Conservation (phyloP, 2,329 filamentous ascomycete species). For the Fusarium compactum region DNA sequence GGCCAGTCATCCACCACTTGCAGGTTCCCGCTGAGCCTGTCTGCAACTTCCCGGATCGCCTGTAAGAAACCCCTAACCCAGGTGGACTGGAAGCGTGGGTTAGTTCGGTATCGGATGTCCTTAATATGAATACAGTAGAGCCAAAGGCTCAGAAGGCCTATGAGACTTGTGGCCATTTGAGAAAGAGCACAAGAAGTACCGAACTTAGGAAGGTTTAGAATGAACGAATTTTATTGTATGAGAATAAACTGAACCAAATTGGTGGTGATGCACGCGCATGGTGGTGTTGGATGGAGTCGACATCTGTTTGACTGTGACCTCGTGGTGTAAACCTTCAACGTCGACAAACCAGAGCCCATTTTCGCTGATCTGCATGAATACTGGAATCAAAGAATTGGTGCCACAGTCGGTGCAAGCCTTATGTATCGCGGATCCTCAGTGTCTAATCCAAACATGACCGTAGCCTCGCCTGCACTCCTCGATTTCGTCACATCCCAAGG, state of each 20-base stretch:
- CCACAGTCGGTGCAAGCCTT: slow-evolving; percentile 35
- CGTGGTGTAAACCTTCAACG: not conserved
- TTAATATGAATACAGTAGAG: too few relatives aligned
- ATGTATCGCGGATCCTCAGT: slow-evolving; percentile 29
- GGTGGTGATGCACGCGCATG: not conserved
- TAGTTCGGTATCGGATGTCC: too few relatives aligned
- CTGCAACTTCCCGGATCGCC: too few relatives aligned
- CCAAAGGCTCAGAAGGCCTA: too few relatives aligned
- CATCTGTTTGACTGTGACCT: not conserved
- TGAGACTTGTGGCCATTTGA: too few relatives aligned
- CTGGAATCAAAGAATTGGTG: slow-evolving; percentile 20
- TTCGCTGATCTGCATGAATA: not conserved
- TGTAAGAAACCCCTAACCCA: too few relatives aligned
- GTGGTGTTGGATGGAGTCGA: not conserved
- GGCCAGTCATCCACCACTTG: not conserved
- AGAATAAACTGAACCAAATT: not conserved
- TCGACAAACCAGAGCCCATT: not conserved
- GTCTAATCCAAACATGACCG: slow-evolving; percentile 42
- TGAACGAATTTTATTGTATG: not conserved
- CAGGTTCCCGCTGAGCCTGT: not conserved
- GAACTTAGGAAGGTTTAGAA: not conserved
- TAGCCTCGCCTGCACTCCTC: slow-evolving; percentile 3
- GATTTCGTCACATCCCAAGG: slow-evolving; percentile 23
- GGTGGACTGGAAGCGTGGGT: too few relatives aligned
- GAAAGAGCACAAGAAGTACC: too few relatives aligned